Evolutionary conservation across 2,329 filamentous ascomycete genomes (phyloP), one percentile per base, ranked within the genome.

Genomic region (Talaromyces piceae): DNA sequence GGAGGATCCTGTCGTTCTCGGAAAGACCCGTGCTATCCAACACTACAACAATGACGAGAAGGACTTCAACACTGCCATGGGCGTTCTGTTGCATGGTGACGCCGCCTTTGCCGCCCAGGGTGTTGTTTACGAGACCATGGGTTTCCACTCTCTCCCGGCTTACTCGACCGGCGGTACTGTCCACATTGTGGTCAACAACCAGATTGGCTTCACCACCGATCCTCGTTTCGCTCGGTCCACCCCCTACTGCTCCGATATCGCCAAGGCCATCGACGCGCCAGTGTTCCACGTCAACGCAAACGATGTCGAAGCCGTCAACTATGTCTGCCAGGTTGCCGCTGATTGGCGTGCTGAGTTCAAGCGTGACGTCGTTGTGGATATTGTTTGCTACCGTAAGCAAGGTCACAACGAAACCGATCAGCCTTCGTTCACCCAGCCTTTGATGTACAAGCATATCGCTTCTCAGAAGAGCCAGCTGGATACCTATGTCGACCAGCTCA

Each of bases 361-460:
- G 79, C 88, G 91, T 68, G 93, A 98, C 68, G 91, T 97, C 57
- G 91, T 98, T 61, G 89, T 98, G 65, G 93, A 98, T 71, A 83
- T 98, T 63, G 90, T 97, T 67, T 98, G 93, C 81, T 98, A 98
- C 80, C 87, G 93, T 67, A 98, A 97, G 77, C 84, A 96, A 71
- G 93, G 93, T 56, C 93, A 98, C 83, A 98, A 98, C 76, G 93
- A 98, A 78, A 98, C 93, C 9, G 93, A 98, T 68, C 93, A 98
- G 78, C 93, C 93, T 45, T 95, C 91, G 37, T 98, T 98, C 79
- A 98, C 93, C n/a, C 93, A 98, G 71, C 93, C 93, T 37, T 77
- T 96, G 61, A 98, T 98, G 93, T 98, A 98, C 82, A 96, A 97
- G 84, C 88, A 87, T 65, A 97, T 98, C 67, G 81, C 84, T 60